Base-by-base conservation (phyloP, 345 rosid genomes). In the Gossypium ekmanianum region DNA sequence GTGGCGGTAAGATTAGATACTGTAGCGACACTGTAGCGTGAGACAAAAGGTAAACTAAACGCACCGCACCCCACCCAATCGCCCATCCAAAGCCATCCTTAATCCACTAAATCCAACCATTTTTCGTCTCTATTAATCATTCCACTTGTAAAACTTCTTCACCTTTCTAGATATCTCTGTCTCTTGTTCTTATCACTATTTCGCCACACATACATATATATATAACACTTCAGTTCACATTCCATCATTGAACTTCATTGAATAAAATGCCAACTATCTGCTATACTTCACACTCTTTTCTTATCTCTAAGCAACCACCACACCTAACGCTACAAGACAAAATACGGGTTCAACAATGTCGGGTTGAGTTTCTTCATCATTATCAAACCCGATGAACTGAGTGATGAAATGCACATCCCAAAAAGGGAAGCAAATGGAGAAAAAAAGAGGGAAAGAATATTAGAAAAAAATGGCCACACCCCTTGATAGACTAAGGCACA, bases 381-480 rank as follows among this genome's bases (percentile, higher is more conserved):
- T 69, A 6, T 51, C n/a, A 67, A 81, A 7, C 59, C 84, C 56
- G n/a, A 79, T 78, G 58, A 34, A 34, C 7, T 34, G 7, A 34
- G 7, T 1, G 7, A 43, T 26, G 27, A 63, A 2, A 76, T 50
- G 43, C 84, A 68, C 39, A 71, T 3, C 17, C 69, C 44, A n/a
- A 78, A 68, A 78, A 68, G 65, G 5, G 41, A 34, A 34, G 41
- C 41, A 34, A 34, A 34, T 34, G 79, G 79, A 63, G 72, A 64
- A n/a, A 76, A 64, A 64, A 84, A 79, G 39, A 83, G 84, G 86
- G 63, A 82, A 76, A 51, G 84, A 86, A 48, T 75, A 83, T 64
- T 85, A 86, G 86, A 94, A 94, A 72, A 94, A 75, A 20, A 20
- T 20, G 20, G 20, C 5, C 1, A 0, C 5, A 34, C 7, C 5